Evolutionary conservation across 805 yeast genomes (phyloP).

Genomic region (Pichia californica): DNA sequence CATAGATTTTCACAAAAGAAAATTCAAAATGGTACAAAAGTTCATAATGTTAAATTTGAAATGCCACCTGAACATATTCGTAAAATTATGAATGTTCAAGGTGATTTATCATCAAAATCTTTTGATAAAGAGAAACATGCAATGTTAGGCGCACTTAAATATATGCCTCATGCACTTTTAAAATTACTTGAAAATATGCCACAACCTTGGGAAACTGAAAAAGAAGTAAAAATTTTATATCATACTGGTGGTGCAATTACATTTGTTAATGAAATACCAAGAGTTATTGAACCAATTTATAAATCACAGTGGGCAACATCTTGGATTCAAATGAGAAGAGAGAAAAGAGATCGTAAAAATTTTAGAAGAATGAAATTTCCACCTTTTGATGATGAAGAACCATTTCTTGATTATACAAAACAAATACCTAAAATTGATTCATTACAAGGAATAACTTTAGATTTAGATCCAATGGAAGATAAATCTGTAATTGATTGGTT

Average conservation of each 20-base stretch:
- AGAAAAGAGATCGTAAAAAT: slow-evolving; percentile 83
- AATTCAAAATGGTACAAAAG: slow-evolving; percentile 36
- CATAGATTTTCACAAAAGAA: slow-evolving; percentile 38
- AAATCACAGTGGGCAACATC: slow-evolving; percentile 92
- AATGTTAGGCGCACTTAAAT: slow-evolving; percentile 84
- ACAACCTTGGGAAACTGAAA: slow-evolving; percentile 91
- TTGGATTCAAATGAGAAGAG: slow-evolving; percentile 92
- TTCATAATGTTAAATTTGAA: slow-evolving; percentile 54
- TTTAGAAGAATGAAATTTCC: slow-evolving; percentile 93
- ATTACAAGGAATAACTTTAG: slow-evolving; percentile 61
- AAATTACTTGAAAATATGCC: slow-evolving; percentile 95
- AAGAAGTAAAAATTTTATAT: slow-evolving; percentile 82
- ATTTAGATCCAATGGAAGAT: slow-evolving; percentile 61
- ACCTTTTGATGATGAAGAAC: slow-evolving; percentile 96
- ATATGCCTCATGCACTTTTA: slow-evolving; percentile 90
- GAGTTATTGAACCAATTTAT: slow-evolving; percentile 88
- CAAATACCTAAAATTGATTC: slow-evolving; percentile 69
- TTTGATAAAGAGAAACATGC: slow-evolving; percentile 82
- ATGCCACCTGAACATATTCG: slow-evolving; percentile 94
- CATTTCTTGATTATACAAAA: slow-evolving; percentile 79
- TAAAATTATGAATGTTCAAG: slow-evolving; percentile 75
- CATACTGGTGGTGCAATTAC: slow-evolving; percentile 93
- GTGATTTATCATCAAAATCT: slow-evolving; percentile 73
- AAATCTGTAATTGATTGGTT: slow-evolving; percentile 64
- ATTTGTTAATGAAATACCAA: slow-evolving; percentile 85